phyloP scores from a whole-genome alignment of 495 filamentous ascomycete genomes.

The Hypoxylon trugodes region DNA sequence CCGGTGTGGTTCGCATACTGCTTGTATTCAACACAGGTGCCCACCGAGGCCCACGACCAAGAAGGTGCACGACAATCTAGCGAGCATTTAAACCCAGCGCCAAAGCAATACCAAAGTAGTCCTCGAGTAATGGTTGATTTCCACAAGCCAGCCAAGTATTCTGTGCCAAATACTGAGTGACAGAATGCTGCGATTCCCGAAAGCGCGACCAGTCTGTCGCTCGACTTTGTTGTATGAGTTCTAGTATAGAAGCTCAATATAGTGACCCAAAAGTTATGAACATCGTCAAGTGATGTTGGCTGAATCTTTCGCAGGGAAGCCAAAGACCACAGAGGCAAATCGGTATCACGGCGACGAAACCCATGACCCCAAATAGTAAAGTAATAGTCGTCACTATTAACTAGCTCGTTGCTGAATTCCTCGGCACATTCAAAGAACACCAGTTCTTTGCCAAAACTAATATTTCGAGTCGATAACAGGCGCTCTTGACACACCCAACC shows the following conservation, averaged over 20 bases:
- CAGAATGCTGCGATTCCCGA: background rate
- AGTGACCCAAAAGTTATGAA: background rate
- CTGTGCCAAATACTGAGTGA: background rate
- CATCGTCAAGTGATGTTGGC: background rate
- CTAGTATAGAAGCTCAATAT: background rate
- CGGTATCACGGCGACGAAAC: background rate
- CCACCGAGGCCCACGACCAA: slow-evolving; percentile 8
- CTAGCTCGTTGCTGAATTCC: background rate
- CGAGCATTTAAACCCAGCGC: background rate
- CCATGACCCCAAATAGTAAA: background rate
- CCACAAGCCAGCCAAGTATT: slow-evolving; percentile 15
- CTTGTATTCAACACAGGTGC: background rate
- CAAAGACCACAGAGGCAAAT: background rate
- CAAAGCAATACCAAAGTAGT: background rate
- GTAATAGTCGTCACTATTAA: background rate
- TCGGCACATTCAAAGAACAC: slow-evolving; percentile 9
- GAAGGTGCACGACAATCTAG: slow-evolving; percentile 8
- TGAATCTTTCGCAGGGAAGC: background rate
- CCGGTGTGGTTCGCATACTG: background rate
- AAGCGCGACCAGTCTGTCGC: slow-evolving; percentile 5
- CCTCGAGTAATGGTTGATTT: background rate
- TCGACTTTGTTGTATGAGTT: background rate
- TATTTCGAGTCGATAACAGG: background rate
- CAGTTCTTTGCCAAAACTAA: slow-evolving; percentile 2
- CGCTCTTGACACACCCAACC: slow-evolving; percentile 10